phyloP scores from a whole-genome alignment of 1,284 basidiomycete species.

The Leccinum pachyderme region DNA sequence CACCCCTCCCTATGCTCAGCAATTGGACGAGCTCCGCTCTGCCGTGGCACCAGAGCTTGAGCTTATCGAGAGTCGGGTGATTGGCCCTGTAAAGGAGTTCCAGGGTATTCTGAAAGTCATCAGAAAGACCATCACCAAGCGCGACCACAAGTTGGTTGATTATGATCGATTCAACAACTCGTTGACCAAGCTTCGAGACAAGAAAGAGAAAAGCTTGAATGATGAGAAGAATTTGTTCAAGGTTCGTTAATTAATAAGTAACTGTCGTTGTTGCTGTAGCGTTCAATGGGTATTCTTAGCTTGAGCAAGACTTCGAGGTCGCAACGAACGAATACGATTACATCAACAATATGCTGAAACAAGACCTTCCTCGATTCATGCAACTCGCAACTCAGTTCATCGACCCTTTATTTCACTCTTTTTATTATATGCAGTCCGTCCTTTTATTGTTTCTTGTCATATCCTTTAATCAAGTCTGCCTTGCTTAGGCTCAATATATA shows the following conservation, averaged over 20 bases:
- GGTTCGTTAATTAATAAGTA: constrained; percentile 41
- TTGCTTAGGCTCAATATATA: constrained; percentile 83
- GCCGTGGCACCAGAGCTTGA: constrained; percentile 91
- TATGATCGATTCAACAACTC: constrained; percentile 97
- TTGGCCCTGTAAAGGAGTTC: constrained; percentile 87
- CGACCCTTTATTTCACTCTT: constrained; percentile 95
- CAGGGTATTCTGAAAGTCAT: constrained; percentile 85
- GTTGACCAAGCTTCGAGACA: constrained; percentile 91
- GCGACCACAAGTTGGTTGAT: constrained; percentile 96
- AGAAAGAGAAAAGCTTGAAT: constrained; percentile 92
- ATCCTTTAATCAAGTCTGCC: constrained; percentile 3
- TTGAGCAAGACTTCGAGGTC: constrained; percentile 97
- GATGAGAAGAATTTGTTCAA: constrained; percentile 97
- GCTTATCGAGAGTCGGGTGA: constrained; percentile 87
- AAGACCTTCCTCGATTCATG: constrained; percentile 92
- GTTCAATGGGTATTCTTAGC: constrained; percentile 43
- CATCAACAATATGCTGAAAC: constrained; percentile 91
- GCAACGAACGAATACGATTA: constrained; percentile 96
- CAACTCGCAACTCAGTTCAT: constrained; percentile 86
- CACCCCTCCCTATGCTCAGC: constrained; percentile 73
- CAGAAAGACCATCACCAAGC: constrained; percentile 92
- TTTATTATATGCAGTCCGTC: constrained; percentile 98
- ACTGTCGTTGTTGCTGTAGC: not conserved
- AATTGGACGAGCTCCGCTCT: constrained; percentile 80
- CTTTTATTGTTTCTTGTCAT: constrained; percentile 3